Conservation (phyloP, 148 eudicot species). For the Heliamphora exappendiculata region DNA sequence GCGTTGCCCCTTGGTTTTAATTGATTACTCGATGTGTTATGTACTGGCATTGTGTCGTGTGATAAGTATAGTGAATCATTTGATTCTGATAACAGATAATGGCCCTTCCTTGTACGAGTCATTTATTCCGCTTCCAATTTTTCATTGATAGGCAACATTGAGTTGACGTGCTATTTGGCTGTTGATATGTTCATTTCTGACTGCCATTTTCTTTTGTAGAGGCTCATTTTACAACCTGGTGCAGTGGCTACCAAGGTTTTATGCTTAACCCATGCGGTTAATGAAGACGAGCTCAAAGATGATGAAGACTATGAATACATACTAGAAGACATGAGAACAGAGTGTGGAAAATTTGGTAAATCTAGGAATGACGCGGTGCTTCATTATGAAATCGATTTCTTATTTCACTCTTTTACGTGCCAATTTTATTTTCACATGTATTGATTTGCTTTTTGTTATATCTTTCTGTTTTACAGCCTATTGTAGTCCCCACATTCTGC, state of each 20-base stretch:
- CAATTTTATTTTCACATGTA: neutral
- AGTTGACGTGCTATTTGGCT: neutral
- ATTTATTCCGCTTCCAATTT: neutral
- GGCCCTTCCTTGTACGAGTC: neutral
- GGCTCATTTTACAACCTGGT: constrained; percentile 59
- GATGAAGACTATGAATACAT: constrained; percentile 86
- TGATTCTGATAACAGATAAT: too few species aligned
- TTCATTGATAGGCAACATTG: neutral
- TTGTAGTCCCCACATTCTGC: constrained; percentile 15
- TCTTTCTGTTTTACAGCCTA: constrained; percentile 25
- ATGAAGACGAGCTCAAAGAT: constrained; percentile 63
- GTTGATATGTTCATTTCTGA: neutral
- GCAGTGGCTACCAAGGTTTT: constrained; percentile 63
- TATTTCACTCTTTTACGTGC: neutral
- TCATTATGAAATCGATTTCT: neutral
- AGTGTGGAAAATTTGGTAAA: constrained; percentile 69
- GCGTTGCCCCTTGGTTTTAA: too few species aligned
- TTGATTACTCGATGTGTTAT: too few species aligned
- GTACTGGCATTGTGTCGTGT: too few species aligned
- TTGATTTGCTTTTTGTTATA: constrained; percentile 9
- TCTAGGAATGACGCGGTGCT: neutral
- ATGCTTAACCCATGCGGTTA: constrained; percentile 70
- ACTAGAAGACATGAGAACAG: constrained; percentile 71
- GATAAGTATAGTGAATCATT: too few species aligned
- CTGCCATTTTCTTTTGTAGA: constrained; percentile 42